Conservation (phyloP, 1,139 yeast species). For the Blastobotrys serpentis region DNA sequence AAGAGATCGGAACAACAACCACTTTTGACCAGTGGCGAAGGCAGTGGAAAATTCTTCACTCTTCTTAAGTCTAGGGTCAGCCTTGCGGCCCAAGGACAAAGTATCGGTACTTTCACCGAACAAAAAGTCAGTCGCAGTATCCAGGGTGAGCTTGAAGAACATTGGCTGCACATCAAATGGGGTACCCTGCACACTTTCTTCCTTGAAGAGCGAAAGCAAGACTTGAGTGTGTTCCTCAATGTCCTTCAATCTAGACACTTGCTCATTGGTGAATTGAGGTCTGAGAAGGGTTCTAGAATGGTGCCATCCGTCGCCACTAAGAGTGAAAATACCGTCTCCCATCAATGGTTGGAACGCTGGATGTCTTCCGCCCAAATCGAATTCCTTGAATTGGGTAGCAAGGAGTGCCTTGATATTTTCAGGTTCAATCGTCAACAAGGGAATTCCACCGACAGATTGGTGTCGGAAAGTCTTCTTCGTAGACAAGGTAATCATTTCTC, state of each 20-base stretch:
- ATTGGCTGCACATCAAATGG: constrained; percentile 49
- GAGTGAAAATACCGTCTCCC: constrained; percentile 57
- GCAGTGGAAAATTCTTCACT: constrained; percentile 44
- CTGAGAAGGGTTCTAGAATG: constrained; percentile 56
- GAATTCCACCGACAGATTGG: constrained; percentile 18
- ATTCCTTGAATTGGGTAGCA: constrained; percentile 33
- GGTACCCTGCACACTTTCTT: constrained; percentile 8
- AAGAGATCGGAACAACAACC: constrained; percentile 42
- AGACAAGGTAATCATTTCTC: constrained; percentile 6
- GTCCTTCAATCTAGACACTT: constrained; percentile 49
- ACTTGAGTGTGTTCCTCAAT: constrained; percentile 47
- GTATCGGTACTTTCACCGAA: constrained; percentile 53
- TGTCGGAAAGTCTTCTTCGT: constrained; percentile 20
- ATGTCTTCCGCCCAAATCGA: constrained; percentile 45
- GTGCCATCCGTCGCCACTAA: constrained; percentile 55
- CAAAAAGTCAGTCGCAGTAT: constrained; percentile 56
- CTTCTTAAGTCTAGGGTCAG: constrained; percentile 12
- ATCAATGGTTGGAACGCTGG: constrained; percentile 44
- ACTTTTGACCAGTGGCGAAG: constrained; percentile 46
- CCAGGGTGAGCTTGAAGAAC: constrained; percentile 52
- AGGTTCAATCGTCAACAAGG: constrained; percentile 45
- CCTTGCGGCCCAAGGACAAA: constrained; percentile 28
- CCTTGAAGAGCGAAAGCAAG: constrained; percentile 32
- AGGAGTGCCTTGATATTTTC: constrained; percentile 41
- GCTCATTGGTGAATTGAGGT: constrained; percentile 56